These are phyloP conservation scores for Eucalyptus rudis DNA, from an alignment of 345 rosid genomes.

Conservation along the genomic window DNA sequence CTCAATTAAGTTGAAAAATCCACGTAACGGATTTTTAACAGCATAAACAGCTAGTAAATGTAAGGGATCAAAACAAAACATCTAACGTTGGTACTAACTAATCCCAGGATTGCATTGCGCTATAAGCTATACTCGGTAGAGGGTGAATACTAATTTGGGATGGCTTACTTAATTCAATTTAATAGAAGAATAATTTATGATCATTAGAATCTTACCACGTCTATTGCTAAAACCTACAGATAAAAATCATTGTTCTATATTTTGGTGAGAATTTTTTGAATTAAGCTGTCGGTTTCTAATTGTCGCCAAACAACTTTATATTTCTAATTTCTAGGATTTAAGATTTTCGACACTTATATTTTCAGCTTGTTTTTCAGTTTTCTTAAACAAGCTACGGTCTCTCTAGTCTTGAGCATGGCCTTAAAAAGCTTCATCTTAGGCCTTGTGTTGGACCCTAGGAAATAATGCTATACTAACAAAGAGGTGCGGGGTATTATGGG, in stretches of 20 bases:
- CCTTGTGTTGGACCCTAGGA: rapidly evolving
- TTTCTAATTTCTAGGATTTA: background rate
- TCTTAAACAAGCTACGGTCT: background rate
- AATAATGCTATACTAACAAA: rapidly evolving
- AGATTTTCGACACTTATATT: no score
- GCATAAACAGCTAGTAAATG: background rate
- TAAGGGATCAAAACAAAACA: background rate
- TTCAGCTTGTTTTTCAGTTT: background rate
- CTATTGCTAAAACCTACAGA: background rate
- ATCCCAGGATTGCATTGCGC: background rate
- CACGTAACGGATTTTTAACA: background rate
- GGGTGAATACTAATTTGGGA: background rate
- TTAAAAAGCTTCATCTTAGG: no score
- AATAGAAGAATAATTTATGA: background rate
- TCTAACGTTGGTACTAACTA: background rate
- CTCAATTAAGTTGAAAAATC: no score
- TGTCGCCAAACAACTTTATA: background rate
- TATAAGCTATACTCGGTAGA: no score
- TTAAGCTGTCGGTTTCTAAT: background rate
- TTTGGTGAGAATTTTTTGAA: background rate
- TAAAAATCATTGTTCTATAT: background rate
- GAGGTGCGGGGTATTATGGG: rapidly evolving
- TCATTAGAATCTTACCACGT: no score
- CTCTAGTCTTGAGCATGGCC: background rate
- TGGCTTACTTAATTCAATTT: background rate